Conservation (phyloP, 495 filamentous ascomycete genomes). For the Lasiosphaeria miniovina region DNA sequence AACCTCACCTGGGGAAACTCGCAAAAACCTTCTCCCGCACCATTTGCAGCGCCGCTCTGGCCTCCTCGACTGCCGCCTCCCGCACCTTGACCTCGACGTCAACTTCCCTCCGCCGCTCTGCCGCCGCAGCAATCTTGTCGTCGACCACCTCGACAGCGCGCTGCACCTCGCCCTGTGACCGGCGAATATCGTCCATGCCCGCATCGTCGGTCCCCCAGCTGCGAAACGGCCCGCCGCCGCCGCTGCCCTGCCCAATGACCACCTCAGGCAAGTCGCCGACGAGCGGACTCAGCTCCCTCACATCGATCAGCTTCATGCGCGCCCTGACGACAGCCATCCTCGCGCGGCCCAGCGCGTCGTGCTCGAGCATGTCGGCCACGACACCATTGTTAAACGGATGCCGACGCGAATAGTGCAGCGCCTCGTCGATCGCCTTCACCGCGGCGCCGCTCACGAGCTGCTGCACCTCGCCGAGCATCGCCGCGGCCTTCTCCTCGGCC, state of each 20-base stretch:
- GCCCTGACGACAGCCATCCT: neutral
- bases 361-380: neutral
- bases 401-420: neutral
- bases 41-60: neutral
- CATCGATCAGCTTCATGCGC: neutral
- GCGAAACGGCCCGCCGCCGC: neutral
- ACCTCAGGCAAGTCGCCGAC: neutral
- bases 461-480: neutral
- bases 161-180: neutral
- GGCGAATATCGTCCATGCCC: neutral
- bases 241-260: neutral
- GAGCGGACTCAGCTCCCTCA: neutral
- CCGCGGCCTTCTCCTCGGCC: neutral
- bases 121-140: neutral
- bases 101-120: neutral
- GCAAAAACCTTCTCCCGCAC: neutral
- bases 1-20: neutral
- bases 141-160: neutral
- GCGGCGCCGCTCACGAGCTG: neutral
- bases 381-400: neutral
- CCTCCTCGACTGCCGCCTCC: neutral
- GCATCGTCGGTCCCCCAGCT: neutral
- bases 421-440: neutral
- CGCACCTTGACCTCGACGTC: neutral
- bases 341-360: neutral